phyloP scores from a whole-genome alignment of 805 yeast genomes.

The Yarrowia osloensis region DNA sequence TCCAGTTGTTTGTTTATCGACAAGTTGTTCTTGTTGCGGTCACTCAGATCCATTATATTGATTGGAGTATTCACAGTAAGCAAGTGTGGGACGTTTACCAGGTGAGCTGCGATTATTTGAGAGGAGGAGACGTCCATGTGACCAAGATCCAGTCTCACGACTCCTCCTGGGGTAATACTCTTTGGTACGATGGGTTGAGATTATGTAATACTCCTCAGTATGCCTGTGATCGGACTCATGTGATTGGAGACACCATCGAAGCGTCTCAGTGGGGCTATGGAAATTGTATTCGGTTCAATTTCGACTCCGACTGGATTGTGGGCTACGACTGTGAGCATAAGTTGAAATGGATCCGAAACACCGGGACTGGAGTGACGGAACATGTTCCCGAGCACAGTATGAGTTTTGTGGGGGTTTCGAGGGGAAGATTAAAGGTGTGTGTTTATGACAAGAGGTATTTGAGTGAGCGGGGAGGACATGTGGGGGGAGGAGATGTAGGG shows the following conservation, averaged over 20 bases:
- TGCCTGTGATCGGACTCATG: background rate
- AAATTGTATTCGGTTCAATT: background rate
- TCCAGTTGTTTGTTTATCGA: background rate
- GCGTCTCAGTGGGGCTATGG: conserved; percentile 1
- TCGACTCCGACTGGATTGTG: background rate
- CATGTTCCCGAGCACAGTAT: background rate
- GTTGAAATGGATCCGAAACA: background rate
- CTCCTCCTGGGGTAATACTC: conserved; percentile 6
- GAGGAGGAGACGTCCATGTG: background rate
- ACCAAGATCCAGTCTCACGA: background rate
- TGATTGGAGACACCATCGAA: background rate
- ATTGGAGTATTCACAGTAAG: conserved; percentile 8
- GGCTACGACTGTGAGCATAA: background rate
- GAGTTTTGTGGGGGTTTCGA: background rate
- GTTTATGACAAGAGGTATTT: background rate
- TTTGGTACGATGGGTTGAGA: background rate
- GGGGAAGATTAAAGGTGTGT: background rate
- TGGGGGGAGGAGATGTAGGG: too few species aligned
- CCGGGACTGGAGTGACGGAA: background rate
- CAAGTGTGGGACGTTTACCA: conserved; percentile 3
- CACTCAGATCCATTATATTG: conserved; percentile 1
- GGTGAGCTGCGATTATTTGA: background rate
- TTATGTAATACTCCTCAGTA: background rate
- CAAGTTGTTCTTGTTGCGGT: background rate
- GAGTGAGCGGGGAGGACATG: too few species aligned